A percentile compares a stretch with the other conserved stretches of the same genome.
phyloP scores from a whole-genome alignment of 192 early-diverging fungal species.

The Coemansia sp. region DNA sequence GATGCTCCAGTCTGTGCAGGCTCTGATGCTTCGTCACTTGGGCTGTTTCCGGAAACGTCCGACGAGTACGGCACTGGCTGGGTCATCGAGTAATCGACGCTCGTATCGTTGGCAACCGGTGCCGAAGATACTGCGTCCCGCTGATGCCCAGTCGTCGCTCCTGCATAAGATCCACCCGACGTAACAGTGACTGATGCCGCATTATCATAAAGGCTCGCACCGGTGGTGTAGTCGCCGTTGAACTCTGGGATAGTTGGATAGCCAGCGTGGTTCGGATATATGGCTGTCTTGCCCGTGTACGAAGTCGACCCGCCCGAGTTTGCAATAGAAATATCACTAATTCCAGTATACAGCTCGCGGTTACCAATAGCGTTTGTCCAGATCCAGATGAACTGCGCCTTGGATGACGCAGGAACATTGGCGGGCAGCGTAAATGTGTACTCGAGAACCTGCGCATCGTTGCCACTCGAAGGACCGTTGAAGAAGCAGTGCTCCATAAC shows the following conservation, averaged over 20 bases:
- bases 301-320: constrained; percentile 15
- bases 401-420: constrained; percentile 49
- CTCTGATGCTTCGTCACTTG: not conserved
- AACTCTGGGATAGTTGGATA: constrained; percentile 54
- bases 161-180: not conserved
- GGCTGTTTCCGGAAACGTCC: not conserved
- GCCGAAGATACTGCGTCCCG: not conserved
- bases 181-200: not conserved
- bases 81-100: not conserved
- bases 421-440: constrained; percentile 44
- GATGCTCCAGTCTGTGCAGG: not conserved
- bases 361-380: constrained; percentile 65
- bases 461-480: constrained; percentile 6
- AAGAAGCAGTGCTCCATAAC: constrained; percentile 39
- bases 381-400: constrained; percentile 58
- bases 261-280: constrained; percentile 23
- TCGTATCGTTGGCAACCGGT: not conserved
- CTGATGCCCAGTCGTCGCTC: not conserved
- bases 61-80: not conserved
- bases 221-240: not conserved
- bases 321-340: constrained; percentile 28
- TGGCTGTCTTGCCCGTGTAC: constrained; percentile 24
- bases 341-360: constrained; percentile 43
- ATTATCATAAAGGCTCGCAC: not conserved
- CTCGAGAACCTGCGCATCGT: constrained; percentile 10